Evolutionary conservation across 177 flowering plant species (phyloP).

Genomic region (Vitis hybrid): DNA sequence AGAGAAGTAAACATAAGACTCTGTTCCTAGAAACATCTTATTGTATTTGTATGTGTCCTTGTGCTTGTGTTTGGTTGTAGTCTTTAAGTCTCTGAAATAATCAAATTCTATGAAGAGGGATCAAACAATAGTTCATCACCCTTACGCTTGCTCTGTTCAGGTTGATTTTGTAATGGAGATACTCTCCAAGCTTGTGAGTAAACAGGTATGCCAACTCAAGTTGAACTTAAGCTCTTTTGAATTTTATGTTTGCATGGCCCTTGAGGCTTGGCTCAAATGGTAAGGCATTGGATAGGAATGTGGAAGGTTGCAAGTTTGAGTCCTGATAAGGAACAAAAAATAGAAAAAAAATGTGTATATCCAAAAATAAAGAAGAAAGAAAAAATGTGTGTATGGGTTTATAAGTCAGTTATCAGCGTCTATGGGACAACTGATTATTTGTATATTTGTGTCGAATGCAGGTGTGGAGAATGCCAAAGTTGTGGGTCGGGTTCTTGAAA

Average conservation of each 20-base stretch:
- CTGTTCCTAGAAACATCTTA: too few relatives aligned
- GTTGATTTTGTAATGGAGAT: slow-evolving; percentile 97
- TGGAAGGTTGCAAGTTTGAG: too few relatives aligned
- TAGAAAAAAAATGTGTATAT: too few relatives aligned
- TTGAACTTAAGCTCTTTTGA: background rate
- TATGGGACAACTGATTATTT: background rate
- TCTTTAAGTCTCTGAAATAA: background rate
- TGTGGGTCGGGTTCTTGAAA: slow-evolving; percentile 97
- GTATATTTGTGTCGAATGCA: slow-evolving; percentile 20
- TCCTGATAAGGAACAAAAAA: too few relatives aligned
- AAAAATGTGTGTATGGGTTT: too few relatives aligned
- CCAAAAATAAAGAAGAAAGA: background rate
- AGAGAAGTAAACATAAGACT: too few relatives aligned
- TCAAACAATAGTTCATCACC: slow-evolving; percentile 1
- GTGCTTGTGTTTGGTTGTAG: background rate
- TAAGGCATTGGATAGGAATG: background rate
- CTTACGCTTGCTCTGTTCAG: slow-evolving; percentile 33
- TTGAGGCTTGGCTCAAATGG: background rate
- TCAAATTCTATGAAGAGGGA: background rate
- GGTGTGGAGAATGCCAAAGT: slow-evolving; percentile 98
- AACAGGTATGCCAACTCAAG: slow-evolving; percentile 61
- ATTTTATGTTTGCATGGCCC: background rate
- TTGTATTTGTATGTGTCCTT: too few relatives aligned
- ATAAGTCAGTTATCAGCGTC: background rate
- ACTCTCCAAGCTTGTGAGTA: slow-evolving; percentile 80